A percentile compares a stretch with the other conserved stretches of the same genome.
These are phyloP conservation scores for Phytophthora pistaciae DNA, from an alignment of 352 stramenopile species.

Conservation along the genomic window DNA sequence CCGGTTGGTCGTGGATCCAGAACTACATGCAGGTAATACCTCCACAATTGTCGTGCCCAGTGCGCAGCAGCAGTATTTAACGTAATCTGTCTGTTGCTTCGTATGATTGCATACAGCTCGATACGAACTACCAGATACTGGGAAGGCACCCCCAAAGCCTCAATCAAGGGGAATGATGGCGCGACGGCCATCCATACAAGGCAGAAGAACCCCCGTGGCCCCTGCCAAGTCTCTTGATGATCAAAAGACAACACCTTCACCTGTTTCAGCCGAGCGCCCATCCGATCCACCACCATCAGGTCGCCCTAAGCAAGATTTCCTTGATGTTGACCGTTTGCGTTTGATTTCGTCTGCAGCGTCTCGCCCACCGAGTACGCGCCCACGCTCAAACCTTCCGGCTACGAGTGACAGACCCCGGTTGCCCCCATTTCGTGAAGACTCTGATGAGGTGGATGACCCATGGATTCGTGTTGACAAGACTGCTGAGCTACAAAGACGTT, in stretches of 20 bases:
- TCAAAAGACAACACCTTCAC: slow-evolving; percentile 4
- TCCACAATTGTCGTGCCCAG: not conserved
- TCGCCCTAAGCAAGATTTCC: slow-evolving; percentile 36
- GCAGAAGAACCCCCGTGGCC: slow-evolving; percentile 10
- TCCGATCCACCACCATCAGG: slow-evolving; percentile 4
- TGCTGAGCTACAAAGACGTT: slow-evolving; percentile 31
- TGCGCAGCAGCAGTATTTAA: not conserved
- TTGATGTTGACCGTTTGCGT: slow-evolving; percentile 46
- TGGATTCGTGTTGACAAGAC: slow-evolving; percentile 58
- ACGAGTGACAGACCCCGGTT: slow-evolving; percentile 34
- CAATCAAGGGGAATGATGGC: slow-evolving; percentile 13
- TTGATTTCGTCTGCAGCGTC: slow-evolving; percentile 42
- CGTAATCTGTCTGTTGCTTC: not conserved
- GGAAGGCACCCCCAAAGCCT: slow-evolving; percentile 11
- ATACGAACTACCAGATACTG: slow-evolving; percentile 27
- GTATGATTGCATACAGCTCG: slow-evolving; percentile 7
- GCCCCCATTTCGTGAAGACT: slow-evolving; percentile 32
- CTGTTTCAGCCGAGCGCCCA: slow-evolving; percentile 1
- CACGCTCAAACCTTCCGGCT: slow-evolving; percentile 26
- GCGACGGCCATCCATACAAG: slow-evolving; percentile 17
- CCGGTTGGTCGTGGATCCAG: slow-evolving; percentile 44
- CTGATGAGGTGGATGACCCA: slow-evolving; percentile 22
- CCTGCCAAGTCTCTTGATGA: slow-evolving; percentile 4
- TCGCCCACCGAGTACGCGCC: slow-evolving; percentile 37
- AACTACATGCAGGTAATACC: slow-evolving; percentile 39